Percentiles rank a stretch among this genome's conserved stretches.
phyloP scores from a whole-genome alignment of 2,329 filamentous ascomycete genomes.

The Colletotrichum sp. region DNA sequence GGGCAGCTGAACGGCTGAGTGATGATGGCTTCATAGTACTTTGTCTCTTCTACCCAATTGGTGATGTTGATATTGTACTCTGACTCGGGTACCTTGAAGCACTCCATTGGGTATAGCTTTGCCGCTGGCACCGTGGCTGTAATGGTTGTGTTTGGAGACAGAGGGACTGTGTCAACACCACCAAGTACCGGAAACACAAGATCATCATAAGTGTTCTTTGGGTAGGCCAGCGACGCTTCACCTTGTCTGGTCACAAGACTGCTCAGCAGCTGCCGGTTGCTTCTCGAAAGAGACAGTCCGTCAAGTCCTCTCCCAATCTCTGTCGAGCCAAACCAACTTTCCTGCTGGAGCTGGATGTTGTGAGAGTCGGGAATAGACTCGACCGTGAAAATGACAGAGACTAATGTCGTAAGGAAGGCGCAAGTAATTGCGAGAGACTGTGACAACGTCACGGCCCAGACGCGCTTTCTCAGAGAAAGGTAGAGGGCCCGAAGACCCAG shows the following conservation, averaged over 20 bases:
- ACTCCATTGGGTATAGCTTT: background rate
- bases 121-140: background rate
- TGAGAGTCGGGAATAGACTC: background rate
- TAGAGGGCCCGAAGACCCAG: background rate
- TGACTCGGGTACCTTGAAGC: background rate
- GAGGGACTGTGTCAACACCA: rapidly evolving
- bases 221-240: background rate
- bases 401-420: background rate
- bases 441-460: background rate
- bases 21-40: background rate
- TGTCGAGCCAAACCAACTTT: background rate
- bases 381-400: background rate
- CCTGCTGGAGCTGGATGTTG: background rate
- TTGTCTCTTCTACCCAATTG: background rate
- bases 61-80: background rate
- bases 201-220: background rate
- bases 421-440: background rate
- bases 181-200: background rate
- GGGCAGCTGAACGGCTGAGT: background rate
- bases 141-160: background rate
- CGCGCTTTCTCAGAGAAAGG: background rate
- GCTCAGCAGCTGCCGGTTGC: background rate
- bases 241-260: background rate
- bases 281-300: background rate
- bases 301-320: background rate